A percentile compares a stretch with the other conserved stretches of the same genome.
These are phyloP conservation scores for Jacaranda copaia DNA, from an alignment of 257 asterid genomes.

Conservation along the genomic window DNA sequence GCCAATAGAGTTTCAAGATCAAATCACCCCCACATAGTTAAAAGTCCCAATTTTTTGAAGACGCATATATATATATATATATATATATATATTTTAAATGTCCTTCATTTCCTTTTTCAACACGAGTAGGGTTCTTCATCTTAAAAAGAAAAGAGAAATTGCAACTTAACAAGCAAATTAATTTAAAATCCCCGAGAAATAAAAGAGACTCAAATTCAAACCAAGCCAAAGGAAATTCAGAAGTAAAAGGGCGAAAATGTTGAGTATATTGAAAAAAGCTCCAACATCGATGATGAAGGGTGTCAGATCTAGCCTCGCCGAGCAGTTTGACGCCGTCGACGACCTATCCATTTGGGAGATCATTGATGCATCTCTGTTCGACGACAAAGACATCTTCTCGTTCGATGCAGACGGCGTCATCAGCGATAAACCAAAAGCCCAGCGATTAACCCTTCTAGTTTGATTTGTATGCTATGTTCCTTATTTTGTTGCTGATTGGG, in stretches of 20 bases:
- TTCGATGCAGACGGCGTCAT: no score
- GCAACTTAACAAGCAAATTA: neutral
- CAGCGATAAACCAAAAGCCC: neutral
- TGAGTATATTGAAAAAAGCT: slow-evolving; percentile 33
- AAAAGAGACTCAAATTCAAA: no score
- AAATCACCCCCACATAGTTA: no score
- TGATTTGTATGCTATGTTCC: no score
- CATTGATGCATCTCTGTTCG: slow-evolving; percentile 46
- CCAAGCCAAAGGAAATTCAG: no score
- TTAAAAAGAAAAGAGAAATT: no score
- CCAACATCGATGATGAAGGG: slow-evolving; percentile 29
- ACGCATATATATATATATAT: no score
- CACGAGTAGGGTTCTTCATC: neutral
- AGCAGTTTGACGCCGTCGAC: slow-evolving; percentile 19
- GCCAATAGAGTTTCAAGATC: no score
- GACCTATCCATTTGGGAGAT: slow-evolving; percentile 61
- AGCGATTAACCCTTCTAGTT: no score
- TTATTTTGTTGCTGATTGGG: no score
- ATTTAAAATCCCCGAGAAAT: neutral
- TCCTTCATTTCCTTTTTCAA: neutral
- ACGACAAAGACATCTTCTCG: slow-evolving; percentile 45
- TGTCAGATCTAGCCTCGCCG: slow-evolving; percentile 34
- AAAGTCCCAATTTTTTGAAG: no score
- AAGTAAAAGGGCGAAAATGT: slow-evolving; percentile 28
- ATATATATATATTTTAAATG: no score